Evolutionary conservation across 1,284 basidiomycete genomes (phyloP).

Genomic region (Ceratobasidium sp.): DNA sequence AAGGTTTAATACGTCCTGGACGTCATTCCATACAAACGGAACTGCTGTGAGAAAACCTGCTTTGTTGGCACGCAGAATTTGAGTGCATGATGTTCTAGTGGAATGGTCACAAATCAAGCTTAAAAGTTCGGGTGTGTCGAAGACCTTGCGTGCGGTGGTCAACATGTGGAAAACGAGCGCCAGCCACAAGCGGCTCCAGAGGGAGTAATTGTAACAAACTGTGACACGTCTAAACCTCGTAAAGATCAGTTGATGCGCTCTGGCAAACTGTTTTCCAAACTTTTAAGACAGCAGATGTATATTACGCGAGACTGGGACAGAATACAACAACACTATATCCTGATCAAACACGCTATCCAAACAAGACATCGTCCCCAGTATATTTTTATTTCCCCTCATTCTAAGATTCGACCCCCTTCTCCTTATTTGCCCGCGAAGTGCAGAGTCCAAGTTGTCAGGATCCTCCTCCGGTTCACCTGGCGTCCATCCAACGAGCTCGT

Average conservation of each 20-base stretch:
- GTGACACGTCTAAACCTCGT: too few species aligned
- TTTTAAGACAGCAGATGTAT: too few species aligned
- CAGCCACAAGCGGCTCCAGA: not conserved
- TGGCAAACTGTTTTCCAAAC: too few species aligned
- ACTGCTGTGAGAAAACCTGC: not conserved
- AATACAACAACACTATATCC: slow-evolving; percentile 33
- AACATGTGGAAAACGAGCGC: not conserved
- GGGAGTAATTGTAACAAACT: not conserved
- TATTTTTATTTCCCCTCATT: not conserved
- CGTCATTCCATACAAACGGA: not conserved
- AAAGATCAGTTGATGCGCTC: too few species aligned
- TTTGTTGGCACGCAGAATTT: not conserved
- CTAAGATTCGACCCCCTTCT: not conserved
- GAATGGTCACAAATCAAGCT: not conserved
- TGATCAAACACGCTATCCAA: slow-evolving; percentile 28
- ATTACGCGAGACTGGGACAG: slow-evolving; percentile 22
- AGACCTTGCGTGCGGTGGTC: slow-evolving; percentile 12
- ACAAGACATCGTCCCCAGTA: not conserved
- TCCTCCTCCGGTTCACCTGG: slow-evolving; percentile 73
- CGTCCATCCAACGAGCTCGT: slow-evolving; percentile 88
- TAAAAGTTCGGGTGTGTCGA: slow-evolving; percentile 4
- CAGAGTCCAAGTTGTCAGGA: slow-evolving; percentile 82
- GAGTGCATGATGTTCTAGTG: not conserved
- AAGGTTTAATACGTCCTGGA: not conserved
- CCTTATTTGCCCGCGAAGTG: slow-evolving; percentile 71